Base-by-base conservation (phyloP, 257 asterid species). In the Mentha longifolia region DNA sequence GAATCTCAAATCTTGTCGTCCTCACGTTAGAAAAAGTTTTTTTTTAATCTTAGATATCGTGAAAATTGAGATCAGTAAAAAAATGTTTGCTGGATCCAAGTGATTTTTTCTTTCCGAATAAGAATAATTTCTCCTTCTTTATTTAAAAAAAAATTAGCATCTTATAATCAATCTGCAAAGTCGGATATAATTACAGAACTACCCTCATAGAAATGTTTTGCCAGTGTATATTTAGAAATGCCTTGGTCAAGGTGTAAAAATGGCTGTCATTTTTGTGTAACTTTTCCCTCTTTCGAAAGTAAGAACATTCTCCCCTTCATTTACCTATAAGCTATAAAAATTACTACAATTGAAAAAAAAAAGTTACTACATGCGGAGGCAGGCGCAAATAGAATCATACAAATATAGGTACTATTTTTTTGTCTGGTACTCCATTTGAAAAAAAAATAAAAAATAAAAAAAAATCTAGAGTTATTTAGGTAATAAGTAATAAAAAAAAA, bases 241-340 rank as follows among this genome's bases (percentile, higher is more conserved):
- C 20, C 15, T 42, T 25, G 41, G 14, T 19, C 61, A 19, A 42
- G 19, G 5, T 15, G 52, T 5, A 30, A 71, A 71, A 67, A 20
- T 20, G 19, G 30, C 46, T 60, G 73, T 45, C 68, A 22, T 52
- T 39, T 67, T 77, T 51, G 14, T 47, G 52, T 58, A 66, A 42
- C 46, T 54, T 9, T 39, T 20, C 9, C 57, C 39, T 17, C 8
- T 22, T n/a, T 20, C n/a, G 16, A 49, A 67, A 55, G 58, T 41
- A 55, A 56, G 81, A 68, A 65, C 68, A 76, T 73, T 76, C 72
- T 59, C 50, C 51, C 51, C 52, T 71, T 20, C 16, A 19, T 56
- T 67, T 9, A 45, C 76, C 72, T 67, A 25, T 22, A 64, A 59
- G 70, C 73, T 65, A 61, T 15, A 59, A 47, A 72, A 70, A 52